Evolutionary conservation across 352 stramenopile species (phyloP), one percentile per base, ranked within the genome.

Genomic region (Pseudoperonospora humuli): DNA sequence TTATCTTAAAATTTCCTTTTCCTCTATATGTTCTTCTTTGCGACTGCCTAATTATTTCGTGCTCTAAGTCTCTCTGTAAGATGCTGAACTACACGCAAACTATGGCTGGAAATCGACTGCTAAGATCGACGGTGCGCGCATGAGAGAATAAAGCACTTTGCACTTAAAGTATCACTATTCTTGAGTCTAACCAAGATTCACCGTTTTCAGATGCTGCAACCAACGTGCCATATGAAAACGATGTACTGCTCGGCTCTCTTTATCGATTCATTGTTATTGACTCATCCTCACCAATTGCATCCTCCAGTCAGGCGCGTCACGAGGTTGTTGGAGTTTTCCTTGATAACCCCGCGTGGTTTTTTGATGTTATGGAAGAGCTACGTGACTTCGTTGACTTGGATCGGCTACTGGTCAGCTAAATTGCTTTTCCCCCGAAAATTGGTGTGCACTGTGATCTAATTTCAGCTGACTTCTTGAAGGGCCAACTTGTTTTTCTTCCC

Each of bases 21-120:
- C 6, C n/a, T 29, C 20, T 20, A 5, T 31, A 8, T 38, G 11
- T 20, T 24, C 17, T 0, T 23, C 10, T 20, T 21, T 21, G 8
- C 8, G 5, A 32, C 26, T 7, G 3, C 15, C 14, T 35, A 31
- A 37, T 15, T 24, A 39, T 37, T 21, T n/a, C n/a, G 23, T 42
- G 32, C 25, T 52, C 8, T 17, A 37, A 93, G 79, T 89, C 76
- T 17, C 56, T 93, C 1, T 87, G 69, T 38, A 73, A 70, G 9
- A 80, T 86, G 44, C 55, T 93, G 3, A 85, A 92, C 46, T 84
- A 72, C 41, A 86, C 79, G 3, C 69, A 81, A 49, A 93, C 82
- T 5, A 81, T 78, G 9, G 65, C 71, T 18, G 82, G 82, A 24
- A 82, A 83, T 57, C 68, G 82, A 5, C 57, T 93, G 14, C 40